Evolutionary conservation across 2,329 filamentous ascomycete species (phyloP).

Genomic region (Fusarium succisae): DNA sequence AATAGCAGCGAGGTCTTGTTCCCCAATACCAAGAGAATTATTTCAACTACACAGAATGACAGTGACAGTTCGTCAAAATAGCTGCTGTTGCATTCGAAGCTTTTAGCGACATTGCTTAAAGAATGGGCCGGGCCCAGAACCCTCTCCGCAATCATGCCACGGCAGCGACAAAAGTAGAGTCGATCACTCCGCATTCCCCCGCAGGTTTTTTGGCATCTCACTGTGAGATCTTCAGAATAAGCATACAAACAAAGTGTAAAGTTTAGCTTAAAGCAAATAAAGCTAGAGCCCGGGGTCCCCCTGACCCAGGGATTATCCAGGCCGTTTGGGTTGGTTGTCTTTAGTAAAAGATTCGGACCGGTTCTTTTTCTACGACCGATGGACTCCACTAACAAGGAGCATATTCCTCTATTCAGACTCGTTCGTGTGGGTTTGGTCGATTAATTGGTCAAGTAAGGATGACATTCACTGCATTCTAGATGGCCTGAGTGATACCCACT

Average conservation of each 20-base stretch:
- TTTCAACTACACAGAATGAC: neutral
- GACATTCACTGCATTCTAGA: conserved; percentile 8
- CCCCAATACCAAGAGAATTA: conserved; percentile 4
- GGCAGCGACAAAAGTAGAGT: neutral
- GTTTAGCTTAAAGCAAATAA: conserved; percentile 17
- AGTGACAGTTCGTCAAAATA: neutral
- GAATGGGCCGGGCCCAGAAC: conserved; percentile 25
- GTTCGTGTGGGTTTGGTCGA: neutral
- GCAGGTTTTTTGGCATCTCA: conserved; percentile 13
- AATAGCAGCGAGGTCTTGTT: conserved; percentile 23
- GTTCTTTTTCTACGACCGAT: conserved; percentile 35
- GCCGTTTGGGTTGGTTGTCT: neutral
- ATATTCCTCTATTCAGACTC: neutral
- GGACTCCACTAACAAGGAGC: conserved; percentile 16
- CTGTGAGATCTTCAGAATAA: neutral
- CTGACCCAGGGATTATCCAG: neutral
- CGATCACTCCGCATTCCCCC: conserved; percentile 22
- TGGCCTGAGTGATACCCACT: conserved; percentile 12
- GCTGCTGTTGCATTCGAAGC: neutral
- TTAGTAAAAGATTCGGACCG: conserved; percentile 32
- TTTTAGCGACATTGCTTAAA: conserved; percentile 15
- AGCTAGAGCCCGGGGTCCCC: neutral
- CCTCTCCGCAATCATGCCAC: conserved; percentile 21
- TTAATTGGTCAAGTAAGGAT: conserved; percentile 6
- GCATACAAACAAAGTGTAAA: conserved; percentile 9